These are phyloP conservation scores for Sporothrix inflata DNA, from an alignment of 2,329 filamentous ascomycete genomes.

Conservation along the genomic window DNA sequence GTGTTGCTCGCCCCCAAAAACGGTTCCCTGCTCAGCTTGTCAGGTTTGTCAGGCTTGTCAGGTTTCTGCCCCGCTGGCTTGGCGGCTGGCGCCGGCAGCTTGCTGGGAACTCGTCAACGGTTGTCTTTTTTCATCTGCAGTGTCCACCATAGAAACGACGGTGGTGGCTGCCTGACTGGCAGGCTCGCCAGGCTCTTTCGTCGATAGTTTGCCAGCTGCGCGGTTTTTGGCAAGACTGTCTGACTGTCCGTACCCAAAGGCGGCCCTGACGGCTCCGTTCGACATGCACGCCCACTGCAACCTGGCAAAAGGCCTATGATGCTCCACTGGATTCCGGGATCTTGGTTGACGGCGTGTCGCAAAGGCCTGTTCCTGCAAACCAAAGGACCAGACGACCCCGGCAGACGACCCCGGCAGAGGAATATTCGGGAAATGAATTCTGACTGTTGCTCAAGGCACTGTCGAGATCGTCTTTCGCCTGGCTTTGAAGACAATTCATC, in stretches of 20 bases:
- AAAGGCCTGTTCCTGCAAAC: conserved; percentile 9
- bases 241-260: not conserved
- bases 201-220: not conserved
- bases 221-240: not conserved
- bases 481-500: not conserved
- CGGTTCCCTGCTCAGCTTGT: not conserved
- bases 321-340: conserved; percentile 30
- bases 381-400: not conserved
- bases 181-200: not conserved
- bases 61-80: conserved; percentile 15
- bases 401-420: not conserved
- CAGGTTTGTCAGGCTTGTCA: not conserved
- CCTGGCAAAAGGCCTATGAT: not conserved
- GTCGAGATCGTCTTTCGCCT: not conserved
- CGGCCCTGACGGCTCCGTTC: not conserved
- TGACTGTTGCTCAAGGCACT: not conserved
- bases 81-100: conserved; percentile 22
- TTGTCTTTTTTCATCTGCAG: not conserved
- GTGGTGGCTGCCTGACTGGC: not conserved
- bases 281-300: not conserved
- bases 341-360: conserved; percentile 26
- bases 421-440: conserved; percentile 19
- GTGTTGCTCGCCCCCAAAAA: not conserved
- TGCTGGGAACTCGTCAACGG: not conserved
- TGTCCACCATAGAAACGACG: not conserved